These are phyloP conservation scores for Xylaria digitata DNA, from an alignment of 2,329 filamentous ascomycete genomes.

Conservation along the genomic window DNA sequence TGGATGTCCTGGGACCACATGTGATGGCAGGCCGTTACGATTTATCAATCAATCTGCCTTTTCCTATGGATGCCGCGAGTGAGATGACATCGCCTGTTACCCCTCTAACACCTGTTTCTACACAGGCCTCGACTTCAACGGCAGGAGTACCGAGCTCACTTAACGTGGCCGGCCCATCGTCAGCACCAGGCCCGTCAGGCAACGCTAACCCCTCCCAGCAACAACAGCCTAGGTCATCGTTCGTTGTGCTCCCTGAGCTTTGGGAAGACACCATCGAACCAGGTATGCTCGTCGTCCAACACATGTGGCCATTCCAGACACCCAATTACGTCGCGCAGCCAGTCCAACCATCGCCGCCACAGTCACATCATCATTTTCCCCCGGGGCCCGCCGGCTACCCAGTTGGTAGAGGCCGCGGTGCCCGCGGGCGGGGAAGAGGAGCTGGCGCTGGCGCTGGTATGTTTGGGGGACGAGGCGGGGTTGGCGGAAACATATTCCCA, in stretches of 20 bases:
- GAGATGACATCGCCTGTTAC: conserved; percentile 14
- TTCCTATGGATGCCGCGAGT: conserved; percentile 50
- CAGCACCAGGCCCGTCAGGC: conserved; percentile 18
- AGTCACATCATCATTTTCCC: conserved; percentile 14
- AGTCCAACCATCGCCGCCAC: conserved; percentile 21
- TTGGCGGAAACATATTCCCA: conserved; percentile 26
- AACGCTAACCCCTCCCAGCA: conserved; percentile 13
- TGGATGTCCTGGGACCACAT: conserved; percentile 64
- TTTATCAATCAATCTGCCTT: conserved; percentile 56
- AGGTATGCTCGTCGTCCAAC: conserved; percentile 65
- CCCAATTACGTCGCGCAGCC: conserved; percentile 28
- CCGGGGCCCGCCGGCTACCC: not conserved
- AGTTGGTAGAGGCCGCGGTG: conserved; percentile 16
- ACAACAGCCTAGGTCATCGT: conserved; percentile 12
- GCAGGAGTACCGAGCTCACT: conserved; percentile 22
- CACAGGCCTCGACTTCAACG: conserved; percentile 9
- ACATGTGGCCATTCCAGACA: conserved; percentile 64
- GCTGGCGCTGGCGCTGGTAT: not conserved
- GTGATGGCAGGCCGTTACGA: conserved; percentile 67
- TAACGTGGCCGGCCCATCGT: conserved; percentile 21
- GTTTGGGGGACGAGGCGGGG: conserved; percentile 23
- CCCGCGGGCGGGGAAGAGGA: conserved; percentile 23
- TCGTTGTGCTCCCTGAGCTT: conserved; percentile 66
- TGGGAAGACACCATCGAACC: conserved; percentile 69
- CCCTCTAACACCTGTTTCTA: not conserved